Conservation (phyloP, 2,329 filamentous ascomycete species). For the Calonectria henricotiae region DNA sequence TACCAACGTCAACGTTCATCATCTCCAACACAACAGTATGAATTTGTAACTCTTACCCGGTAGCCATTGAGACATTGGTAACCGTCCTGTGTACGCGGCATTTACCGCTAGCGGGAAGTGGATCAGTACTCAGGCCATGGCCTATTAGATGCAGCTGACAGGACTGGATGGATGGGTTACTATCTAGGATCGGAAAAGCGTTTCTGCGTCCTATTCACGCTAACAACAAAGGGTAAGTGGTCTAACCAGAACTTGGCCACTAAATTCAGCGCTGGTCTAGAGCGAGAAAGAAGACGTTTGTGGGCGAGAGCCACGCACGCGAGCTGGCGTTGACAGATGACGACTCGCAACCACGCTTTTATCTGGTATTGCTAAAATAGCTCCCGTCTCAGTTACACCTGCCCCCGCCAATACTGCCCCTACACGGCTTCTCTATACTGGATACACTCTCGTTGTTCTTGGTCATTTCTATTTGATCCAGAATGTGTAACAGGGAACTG, state of each 20-base stretch:
- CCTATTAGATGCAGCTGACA: neutral
- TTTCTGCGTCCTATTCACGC: neutral
- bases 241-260: neutral
- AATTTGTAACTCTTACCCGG: neutral
- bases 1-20: no score
- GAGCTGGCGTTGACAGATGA: neutral
- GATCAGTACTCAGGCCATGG: neutral
- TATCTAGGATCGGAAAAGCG: neutral
- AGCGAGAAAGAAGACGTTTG: neutral
- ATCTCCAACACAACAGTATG: no score
- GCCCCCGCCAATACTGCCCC: neutral
- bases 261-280: neutral
- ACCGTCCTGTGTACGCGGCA: neutral
- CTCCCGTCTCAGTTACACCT: neutral
- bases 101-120: neutral
- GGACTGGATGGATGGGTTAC: neutral
- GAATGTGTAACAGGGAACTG: neutral
- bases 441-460: neutral
- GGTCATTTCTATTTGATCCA: no score
- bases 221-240: constrained; percentile 3
- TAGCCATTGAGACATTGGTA: neutral
- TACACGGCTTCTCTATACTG: neutral
- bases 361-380: neutral
- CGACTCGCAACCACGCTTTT: neutral
- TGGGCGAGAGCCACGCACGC: neutral